Percentiles rank a stretch among this genome's conserved stretches.
These are phyloP conservation scores for Solanum chiquidenum DNA, from an alignment of 257 asterid genomes.

Conservation along the genomic window DNA sequence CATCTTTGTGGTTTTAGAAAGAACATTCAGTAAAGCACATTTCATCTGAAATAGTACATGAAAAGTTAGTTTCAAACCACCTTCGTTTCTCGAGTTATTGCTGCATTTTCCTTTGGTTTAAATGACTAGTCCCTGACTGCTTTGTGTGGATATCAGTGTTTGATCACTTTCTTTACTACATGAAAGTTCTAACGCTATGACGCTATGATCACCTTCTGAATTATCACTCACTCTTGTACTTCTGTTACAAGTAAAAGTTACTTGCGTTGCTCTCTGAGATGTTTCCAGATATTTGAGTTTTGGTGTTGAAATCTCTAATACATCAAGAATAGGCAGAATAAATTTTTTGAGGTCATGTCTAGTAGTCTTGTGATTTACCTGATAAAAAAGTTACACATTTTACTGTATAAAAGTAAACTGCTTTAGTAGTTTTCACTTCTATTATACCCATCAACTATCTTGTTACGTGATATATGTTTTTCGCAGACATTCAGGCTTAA, in stretches of 20 bases:
- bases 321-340: neutral
- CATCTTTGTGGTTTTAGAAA: neutral
- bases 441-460: neutral
- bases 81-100: neutral
- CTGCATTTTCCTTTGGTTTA: neutral
- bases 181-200: neutral
- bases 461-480: neutral
- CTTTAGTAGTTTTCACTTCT: neutral
- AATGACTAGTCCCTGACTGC: neutral
- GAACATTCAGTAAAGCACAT: neutral
- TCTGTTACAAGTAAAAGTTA: neutral
- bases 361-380: neutral
- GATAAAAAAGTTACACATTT: neutral
- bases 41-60: neutral
- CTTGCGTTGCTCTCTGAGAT: neutral
- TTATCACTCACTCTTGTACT: neutral
- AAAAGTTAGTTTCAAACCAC: neutral
- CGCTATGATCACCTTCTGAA: neutral
- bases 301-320: neutral
- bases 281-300: constrained; percentile 50
- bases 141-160: neutral
- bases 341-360: neutral
- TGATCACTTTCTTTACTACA: neutral
- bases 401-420: neutral
- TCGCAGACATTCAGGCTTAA: constrained; percentile 67